Conservation (phyloP, 1,284 basidiomycete genomes). For the Moesziomyces antarcticus region DNA sequence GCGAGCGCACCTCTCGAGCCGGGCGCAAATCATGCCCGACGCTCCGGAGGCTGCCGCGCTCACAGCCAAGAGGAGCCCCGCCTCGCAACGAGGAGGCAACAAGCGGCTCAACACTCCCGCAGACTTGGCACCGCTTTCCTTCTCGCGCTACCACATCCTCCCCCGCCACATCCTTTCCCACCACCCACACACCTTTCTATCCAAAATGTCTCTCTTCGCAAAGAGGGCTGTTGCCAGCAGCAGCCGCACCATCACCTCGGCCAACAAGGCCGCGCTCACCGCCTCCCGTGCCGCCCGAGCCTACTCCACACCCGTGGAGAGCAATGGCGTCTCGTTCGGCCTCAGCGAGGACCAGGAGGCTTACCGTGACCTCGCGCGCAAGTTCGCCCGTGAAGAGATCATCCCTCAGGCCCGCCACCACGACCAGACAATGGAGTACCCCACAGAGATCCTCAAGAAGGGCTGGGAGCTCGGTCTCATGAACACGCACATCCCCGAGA, state of each 20-base stretch:
- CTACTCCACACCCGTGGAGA: slow-evolving; percentile 40
- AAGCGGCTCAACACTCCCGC: no score
- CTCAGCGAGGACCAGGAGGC: slow-evolving; percentile 68
- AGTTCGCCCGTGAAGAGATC: slow-evolving; percentile 71
- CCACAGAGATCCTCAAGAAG: slow-evolving; percentile 72
- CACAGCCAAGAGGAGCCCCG: not conserved
- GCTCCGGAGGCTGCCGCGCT: not conserved
- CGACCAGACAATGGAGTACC: slow-evolving; percentile 69
- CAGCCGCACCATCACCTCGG: slow-evolving; percentile 32
- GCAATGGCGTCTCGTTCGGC: slow-evolving; percentile 55
- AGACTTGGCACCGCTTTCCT: not conserved
- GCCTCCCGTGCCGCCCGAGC: slow-evolving; percentile 23
- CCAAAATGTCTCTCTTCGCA: slow-evolving; percentile 43
- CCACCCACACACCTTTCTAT: no score
- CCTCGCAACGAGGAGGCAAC: no score
- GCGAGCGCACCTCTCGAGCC: not conserved
- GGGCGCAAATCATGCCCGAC: slow-evolving; percentile 1
- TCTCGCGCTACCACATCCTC: slow-evolving; percentile 1
- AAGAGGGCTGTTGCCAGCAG: slow-evolving; percentile 37
- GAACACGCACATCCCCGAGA: slow-evolving; percentile 67
- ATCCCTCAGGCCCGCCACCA: slow-evolving; percentile 70
- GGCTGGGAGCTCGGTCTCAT: slow-evolving; percentile 62
- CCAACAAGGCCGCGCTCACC: slow-evolving; percentile 15
- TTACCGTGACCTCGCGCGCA: slow-evolving; percentile 70
- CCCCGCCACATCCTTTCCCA: not conserved